Evolutionary conservation across 768 basidiomycete genomes (phyloP).

Genomic region (Auricularia cornea): DNA sequence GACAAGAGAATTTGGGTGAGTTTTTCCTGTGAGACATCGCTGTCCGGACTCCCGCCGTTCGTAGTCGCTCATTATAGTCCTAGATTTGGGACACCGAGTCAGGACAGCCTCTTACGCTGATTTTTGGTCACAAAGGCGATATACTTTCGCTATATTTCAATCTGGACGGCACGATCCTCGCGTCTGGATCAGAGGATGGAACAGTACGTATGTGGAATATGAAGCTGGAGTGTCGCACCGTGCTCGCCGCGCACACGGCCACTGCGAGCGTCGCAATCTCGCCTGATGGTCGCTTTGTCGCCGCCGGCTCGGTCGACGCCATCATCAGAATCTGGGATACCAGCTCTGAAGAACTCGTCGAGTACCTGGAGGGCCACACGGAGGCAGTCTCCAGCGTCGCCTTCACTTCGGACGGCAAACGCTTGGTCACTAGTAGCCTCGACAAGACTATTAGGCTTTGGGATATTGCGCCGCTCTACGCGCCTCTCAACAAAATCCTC

Average conservation of each 20-base stretch:
- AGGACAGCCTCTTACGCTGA: constrained; percentile 67
- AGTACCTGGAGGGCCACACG: constrained; percentile 66
- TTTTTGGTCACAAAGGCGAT: constrained; percentile 85
- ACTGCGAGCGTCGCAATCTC: constrained; percentile 76
- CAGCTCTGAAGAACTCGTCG: constrained; percentile 58
- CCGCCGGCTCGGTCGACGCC: constrained; percentile 50
- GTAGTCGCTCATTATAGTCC: not conserved
- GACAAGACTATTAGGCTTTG: constrained; percentile 85
- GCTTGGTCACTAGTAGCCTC: constrained; percentile 81
- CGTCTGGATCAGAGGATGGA: too few species aligned
- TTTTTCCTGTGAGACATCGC: constrained; percentile 16
- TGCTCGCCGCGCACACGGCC: constrained; percentile 52
- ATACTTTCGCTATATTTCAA: constrained; percentile 93
- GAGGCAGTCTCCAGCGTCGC: constrained; percentile 84
- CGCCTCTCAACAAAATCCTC: not conserved
- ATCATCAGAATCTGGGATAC: constrained; percentile 80
- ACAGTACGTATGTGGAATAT: constrained; percentile 57
- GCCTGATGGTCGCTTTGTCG: constrained; percentile 58
- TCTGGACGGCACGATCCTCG: constrained; percentile 74
- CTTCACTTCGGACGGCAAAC: constrained; percentile 87
- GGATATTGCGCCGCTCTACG: constrained; percentile 49
- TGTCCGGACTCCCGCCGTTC: too few species aligned
- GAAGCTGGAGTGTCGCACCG: constrained; percentile 31
- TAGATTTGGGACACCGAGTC: constrained; percentile 90
- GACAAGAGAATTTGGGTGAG: constrained; percentile 82